phyloP scores from a whole-genome alignment of 192 early-diverging fungal genomes.

The Podila clonocystis region DNA sequence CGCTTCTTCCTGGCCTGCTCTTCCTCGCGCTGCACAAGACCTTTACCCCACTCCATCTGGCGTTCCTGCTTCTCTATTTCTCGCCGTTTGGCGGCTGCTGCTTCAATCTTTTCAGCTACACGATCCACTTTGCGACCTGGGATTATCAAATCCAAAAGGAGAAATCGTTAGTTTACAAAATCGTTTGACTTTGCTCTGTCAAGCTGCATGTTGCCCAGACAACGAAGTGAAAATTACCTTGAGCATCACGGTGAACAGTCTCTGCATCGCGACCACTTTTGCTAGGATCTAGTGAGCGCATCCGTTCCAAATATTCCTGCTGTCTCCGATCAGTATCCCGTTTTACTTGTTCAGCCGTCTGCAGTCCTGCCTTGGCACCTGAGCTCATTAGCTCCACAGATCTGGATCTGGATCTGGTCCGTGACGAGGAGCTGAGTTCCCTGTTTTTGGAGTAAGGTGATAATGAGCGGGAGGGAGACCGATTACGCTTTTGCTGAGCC shows the following conservation, averaged over 20 bases:
- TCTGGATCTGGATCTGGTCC: slow-evolving; percentile 12
- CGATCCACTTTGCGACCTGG: slow-evolving; percentile 51
- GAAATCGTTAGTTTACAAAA: not conserved
- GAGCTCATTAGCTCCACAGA: slow-evolving; percentile 26
- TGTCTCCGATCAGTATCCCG: slow-evolving; percentile 21
- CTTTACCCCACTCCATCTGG: slow-evolving; percentile 69
- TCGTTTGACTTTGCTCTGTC: not conserved
- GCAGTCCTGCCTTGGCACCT: slow-evolving; percentile 38
- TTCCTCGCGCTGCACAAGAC: slow-evolving; percentile 60
- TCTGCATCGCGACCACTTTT: slow-evolving; percentile 46
- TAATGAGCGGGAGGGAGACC: slow-evolving; percentile 23
- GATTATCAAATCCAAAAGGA: not conserved
- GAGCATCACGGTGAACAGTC: slow-evolving; percentile 54
- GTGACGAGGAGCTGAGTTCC: not conserved
- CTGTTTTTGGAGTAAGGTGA: slow-evolving; percentile 17
- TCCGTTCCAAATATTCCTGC: slow-evolving; percentile 11
- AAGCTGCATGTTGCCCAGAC: no score
- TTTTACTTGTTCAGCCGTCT: slow-evolving; percentile 21
- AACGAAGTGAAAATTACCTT: slow-evolving; percentile 22
- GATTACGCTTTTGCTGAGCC: slow-evolving; percentile 18
- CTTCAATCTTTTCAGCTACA: slow-evolving; percentile 58
- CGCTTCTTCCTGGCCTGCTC: slow-evolving; percentile 48
- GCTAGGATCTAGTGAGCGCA: slow-evolving; percentile 16
- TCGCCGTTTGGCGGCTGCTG: slow-evolving; percentile 49
- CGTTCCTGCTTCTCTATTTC: slow-evolving; percentile 63